These are phyloP conservation scores for Lepiota venenata DNA, from an alignment of 768 basidiomycete species.

Conservation along the genomic window DNA sequence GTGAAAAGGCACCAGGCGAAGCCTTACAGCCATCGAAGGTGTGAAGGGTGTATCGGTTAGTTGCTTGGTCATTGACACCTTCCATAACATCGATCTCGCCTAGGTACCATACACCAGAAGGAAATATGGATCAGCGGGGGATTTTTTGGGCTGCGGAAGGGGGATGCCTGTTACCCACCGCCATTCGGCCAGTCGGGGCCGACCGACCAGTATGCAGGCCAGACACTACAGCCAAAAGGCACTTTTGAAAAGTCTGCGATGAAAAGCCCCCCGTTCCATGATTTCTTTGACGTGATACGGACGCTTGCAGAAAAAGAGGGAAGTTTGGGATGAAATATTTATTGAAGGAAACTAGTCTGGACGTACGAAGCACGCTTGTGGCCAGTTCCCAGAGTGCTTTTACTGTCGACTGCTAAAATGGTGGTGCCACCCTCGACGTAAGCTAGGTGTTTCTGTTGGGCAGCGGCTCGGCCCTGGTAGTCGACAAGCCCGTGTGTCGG, in stretches of 20 bases:
- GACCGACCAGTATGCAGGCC: conserved; percentile 55
- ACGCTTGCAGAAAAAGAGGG: conserved; percentile 39
- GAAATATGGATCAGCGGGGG: neutral
- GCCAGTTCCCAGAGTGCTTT: conserved; percentile 41
- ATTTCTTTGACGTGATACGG: conserved; percentile 63
- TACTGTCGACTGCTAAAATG: conserved; percentile 62
- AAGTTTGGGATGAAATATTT: conserved; percentile 5
- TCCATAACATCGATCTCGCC: conserved; percentile 78
- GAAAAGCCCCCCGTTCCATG: conserved; percentile 65
- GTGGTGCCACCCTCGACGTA: conserved; percentile 55
- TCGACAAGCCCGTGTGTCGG: conserved; percentile 72
- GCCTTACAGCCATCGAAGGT: conserved; percentile 41
- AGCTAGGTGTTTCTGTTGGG: conserved; percentile 51
- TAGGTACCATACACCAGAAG: conserved; percentile 5
- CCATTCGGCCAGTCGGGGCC: conserved; percentile 49
- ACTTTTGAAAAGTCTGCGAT: conserved; percentile 69
- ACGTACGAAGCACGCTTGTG: conserved; percentile 54
- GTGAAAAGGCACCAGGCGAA: conserved; percentile 22
- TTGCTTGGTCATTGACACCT: conserved; percentile 56
- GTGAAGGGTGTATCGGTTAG: conserved; percentile 69
- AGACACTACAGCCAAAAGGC: conserved; percentile 68
- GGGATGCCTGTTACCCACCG: conserved; percentile 26
- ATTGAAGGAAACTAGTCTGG: neutral
- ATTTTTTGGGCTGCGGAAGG: neutral
- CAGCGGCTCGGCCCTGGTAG: conserved; percentile 47